Percentiles rank a stretch among this genome's conserved stretches.
These are phyloP conservation scores for Cardamine occulta DNA, from an alignment of 345 rosid species.

Conservation along the genomic window DNA sequence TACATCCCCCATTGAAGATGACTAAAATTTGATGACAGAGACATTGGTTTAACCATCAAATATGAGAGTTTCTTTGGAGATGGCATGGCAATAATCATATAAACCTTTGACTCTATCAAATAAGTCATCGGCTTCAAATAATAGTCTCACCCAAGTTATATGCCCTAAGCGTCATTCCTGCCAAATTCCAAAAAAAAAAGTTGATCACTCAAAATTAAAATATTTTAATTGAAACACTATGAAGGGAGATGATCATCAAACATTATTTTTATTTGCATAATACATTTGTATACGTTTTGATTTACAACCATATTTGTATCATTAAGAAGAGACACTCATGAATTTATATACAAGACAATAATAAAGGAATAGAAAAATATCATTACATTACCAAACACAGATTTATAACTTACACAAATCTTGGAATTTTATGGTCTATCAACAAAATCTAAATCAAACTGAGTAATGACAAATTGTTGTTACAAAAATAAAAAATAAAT, in stretches of 20 bases:
- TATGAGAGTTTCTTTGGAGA: not conserved
- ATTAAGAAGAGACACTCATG: conserved; percentile 8
- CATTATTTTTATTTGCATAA: not conserved
- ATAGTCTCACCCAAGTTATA: not conserved
- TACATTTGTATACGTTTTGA: conserved; percentile 19
- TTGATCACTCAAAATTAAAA: too few species aligned
- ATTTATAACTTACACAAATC: conserved; percentile 29
- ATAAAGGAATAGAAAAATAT: not conserved
- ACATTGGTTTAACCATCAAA: not conserved
- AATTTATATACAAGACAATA: not conserved
- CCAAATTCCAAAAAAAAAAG: not conserved
- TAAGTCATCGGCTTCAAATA: not conserved
- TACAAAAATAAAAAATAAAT: conserved; percentile 29
- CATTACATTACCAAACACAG: conserved; percentile 5
- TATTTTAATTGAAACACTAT: not conserved
- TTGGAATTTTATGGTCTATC: conserved; percentile 14
- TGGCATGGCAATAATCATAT: not conserved
- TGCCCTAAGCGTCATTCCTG: not conserved
- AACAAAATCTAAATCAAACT: conserved; percentile 3
- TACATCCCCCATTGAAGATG: not conserved
- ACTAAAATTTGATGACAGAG: not conserved
- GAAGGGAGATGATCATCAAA: not conserved
- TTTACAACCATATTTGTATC: not conserved
- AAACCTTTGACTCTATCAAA: not conserved
- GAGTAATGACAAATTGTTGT: conserved; percentile 24